Conservation (phyloP, 2,329 filamentous ascomycete genomes). For the Calonectria hawksworthii region DNA sequence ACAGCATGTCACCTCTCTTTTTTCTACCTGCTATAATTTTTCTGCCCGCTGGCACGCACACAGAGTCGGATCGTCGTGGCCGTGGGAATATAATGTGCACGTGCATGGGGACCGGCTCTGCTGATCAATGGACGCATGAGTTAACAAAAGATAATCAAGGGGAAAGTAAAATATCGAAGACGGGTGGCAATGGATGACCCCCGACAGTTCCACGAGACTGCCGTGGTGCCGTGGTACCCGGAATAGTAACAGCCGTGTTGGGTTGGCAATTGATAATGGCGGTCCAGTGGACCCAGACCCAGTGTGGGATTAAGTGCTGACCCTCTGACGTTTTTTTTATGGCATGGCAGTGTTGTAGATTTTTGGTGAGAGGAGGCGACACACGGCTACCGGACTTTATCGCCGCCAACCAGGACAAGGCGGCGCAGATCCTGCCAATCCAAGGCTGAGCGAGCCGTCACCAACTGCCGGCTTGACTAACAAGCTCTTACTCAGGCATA, state of each 20-base stretch:
- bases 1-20: background rate
- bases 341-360: background rate
- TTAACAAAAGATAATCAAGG: background rate
- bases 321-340: conserved; percentile 36
- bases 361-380: conserved; percentile 1
- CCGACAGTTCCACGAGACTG: background rate
- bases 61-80: background rate
- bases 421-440: conserved; percentile 10
- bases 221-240: conserved; percentile 16
- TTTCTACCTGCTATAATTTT: background rate
- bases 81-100: background rate
- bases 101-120: conserved; percentile 10
- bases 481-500: conserved; percentile 19
- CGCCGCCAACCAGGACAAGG: conserved; percentile 23
- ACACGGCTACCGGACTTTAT: conserved; percentile 21
- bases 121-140: conserved; percentile 9
- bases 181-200: conserved; percentile 15
- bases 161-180: background rate
- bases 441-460: conserved; percentile 25
- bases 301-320: conserved; percentile 44
- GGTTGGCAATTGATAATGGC: conserved; percentile 25
- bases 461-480: background rate
- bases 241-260: conserved; percentile 29
- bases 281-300: conserved; percentile 29
- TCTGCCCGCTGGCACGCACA: background rate